phyloP scores from a whole-genome alignment of 495 filamentous ascomycete genomes.

The Penicillium ochrochloron region DNA sequence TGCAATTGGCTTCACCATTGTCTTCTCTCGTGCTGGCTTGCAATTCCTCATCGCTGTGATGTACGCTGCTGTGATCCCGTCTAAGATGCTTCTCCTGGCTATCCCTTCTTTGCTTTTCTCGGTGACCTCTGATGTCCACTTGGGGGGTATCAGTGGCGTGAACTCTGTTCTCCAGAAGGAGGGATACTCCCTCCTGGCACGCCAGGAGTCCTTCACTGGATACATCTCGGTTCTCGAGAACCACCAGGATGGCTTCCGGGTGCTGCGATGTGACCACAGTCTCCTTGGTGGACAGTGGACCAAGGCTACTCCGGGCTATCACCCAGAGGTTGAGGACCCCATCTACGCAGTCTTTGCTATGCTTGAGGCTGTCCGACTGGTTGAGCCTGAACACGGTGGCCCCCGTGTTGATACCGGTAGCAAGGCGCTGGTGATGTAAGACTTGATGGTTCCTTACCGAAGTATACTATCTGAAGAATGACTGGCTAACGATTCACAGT shows the following conservation, averaged over 20 bases:
- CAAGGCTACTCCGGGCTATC: constrained; percentile 35
- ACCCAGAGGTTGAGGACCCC: constrained; percentile 70
- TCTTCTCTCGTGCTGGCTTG: constrained; percentile 72
- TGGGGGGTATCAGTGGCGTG: constrained; percentile 57
- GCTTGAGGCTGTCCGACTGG: constrained; percentile 86
- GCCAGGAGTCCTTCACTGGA: constrained; percentile 83
- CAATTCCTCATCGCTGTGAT: constrained; percentile 65
- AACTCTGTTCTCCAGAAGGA: constrained; percentile 63
- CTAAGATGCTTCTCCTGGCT: constrained; percentile 64
- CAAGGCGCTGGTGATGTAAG: constrained; percentile 81
- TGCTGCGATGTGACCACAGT: constrained; percentile 92
- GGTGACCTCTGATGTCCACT: constrained; percentile 71
- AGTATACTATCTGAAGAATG: background rate
- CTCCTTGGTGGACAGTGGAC: constrained; percentile 93
- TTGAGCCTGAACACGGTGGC: constrained; percentile 57
- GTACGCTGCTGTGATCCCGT: constrained; percentile 70
- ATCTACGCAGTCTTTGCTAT: constrained; percentile 93
- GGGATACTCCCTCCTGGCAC: constrained; percentile 67
- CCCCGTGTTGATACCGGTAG: constrained; percentile 64
- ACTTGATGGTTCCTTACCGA: background rate
- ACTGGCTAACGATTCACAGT: constrained; percentile 45
- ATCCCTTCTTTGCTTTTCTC: constrained; percentile 75
- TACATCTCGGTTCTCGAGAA: constrained; percentile 91
- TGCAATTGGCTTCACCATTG: constrained; percentile 61
- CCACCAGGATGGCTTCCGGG: constrained; percentile 68